Evolutionary conservation across 2,329 filamentous ascomycete genomes (phyloP).

Genomic region (Chrysoporthe austroafricana): DNA sequence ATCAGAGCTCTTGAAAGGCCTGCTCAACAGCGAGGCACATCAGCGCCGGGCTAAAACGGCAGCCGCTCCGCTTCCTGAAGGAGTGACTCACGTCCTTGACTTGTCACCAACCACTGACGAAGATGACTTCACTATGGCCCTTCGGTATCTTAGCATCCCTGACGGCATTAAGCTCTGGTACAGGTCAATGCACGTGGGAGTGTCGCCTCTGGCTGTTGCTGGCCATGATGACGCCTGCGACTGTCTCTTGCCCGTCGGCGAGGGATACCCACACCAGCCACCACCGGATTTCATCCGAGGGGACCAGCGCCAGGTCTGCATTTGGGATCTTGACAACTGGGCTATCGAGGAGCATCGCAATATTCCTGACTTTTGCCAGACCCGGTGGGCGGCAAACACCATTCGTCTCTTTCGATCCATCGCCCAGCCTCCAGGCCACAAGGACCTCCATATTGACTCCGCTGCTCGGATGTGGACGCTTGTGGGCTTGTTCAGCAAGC

Average conservation of each 20-base stretch:
- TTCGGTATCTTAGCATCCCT: conserved; percentile 19
- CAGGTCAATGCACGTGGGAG: conserved; percentile 13
- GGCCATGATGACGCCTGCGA: conserved; percentile 27
- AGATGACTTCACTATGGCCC: conserved; percentile 19
- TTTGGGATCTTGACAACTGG: conserved; percentile 21
- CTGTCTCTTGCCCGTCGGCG: conserved; percentile 12
- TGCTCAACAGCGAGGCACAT: conserved; percentile 16
- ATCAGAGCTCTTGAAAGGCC: conserved; percentile 11
- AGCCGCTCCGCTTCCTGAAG: conserved; percentile 7
- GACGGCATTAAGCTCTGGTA: conserved; percentile 27
- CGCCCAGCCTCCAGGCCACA: conserved; percentile 43
- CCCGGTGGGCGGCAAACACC: conserved; percentile 66
- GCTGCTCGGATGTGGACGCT: conserved; percentile 70
- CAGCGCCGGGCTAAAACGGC: conserved; percentile 20
- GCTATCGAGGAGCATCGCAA: conserved; percentile 38
- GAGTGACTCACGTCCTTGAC: conserved; percentile 24
- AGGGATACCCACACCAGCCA: conserved; percentile 4
- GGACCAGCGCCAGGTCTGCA: background rate
- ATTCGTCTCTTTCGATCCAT: conserved; percentile 64
- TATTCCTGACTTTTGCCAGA: conserved; percentile 64
- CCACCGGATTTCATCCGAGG: conserved; percentile 10
- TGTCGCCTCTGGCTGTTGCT: conserved; percentile 8
- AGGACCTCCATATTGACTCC: conserved; percentile 62
- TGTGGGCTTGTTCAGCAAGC: conserved; percentile 62
- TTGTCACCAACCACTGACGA: conserved; percentile 25